phyloP scores from a whole-genome alignment of 2,329 filamentous ascomycete species.

The Coleophoma cylindrospora region DNA sequence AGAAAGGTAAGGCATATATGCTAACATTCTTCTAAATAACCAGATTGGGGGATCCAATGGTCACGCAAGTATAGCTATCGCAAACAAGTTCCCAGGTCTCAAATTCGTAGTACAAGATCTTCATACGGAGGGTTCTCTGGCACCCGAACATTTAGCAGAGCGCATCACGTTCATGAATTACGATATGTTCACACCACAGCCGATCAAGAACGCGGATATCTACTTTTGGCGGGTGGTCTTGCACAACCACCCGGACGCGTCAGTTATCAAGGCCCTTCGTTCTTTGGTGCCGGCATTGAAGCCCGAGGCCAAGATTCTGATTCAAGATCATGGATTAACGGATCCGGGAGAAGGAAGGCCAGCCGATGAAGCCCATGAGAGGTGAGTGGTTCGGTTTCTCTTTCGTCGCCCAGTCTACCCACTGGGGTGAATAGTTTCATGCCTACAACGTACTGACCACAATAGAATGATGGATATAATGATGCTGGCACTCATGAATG shows the following conservation, averaged over 20 bases:
- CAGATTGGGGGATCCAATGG: slow-evolving; percentile 21
- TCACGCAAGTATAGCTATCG: slow-evolving; percentile 17
- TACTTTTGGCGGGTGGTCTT: slow-evolving; percentile 43
- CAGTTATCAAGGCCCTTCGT: slow-evolving; percentile 28
- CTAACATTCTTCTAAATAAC: background rate
- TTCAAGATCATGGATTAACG: slow-evolving; percentile 24
- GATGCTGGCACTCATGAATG: too few species aligned
- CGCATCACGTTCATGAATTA: slow-evolving; percentile 28
- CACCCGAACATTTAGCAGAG: slow-evolving; percentile 15
- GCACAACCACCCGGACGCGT: slow-evolving; percentile 40
- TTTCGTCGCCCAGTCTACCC: too few species aligned
- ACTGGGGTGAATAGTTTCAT: too few species aligned
- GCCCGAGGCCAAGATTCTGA: slow-evolving; percentile 31
- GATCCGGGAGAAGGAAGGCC: background rate
- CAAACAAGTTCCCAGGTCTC: slow-evolving; percentile 15
- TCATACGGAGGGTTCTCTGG: slow-evolving; percentile 34
- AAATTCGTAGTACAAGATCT: slow-evolving; percentile 20
- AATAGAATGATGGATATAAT: too few species aligned
- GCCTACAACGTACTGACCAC: too few species aligned
- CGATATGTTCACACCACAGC: slow-evolving; percentile 40
- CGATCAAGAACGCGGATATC: slow-evolving; percentile 31
- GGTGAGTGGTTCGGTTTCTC: too few species aligned
- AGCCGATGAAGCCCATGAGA: too few species aligned
- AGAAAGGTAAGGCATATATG: background rate
- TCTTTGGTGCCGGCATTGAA: slow-evolving; percentile 34